A percentile compares a stretch with the other conserved stretches of the same genome.
phyloP scores from a whole-genome alignment of 108 stramenopile genomes.

The Nannochloropsis salina region DNA sequence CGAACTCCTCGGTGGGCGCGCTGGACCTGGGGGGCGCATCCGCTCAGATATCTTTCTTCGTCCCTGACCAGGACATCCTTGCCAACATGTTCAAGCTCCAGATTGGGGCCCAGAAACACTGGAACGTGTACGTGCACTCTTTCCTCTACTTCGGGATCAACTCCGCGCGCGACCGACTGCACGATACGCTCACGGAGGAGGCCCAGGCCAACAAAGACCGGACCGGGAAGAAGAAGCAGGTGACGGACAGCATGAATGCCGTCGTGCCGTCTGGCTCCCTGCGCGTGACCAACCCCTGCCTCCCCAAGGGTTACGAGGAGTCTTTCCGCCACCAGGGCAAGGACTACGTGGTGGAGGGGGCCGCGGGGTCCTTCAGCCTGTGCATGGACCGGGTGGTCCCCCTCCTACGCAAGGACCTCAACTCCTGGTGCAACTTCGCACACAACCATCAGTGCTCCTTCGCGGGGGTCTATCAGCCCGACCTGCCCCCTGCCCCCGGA shows the following conservation, averaged over 20 bases:
- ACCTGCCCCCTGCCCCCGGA: conserved; percentile 59
- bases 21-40: conserved; percentile 82
- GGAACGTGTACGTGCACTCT: conserved; percentile 82
- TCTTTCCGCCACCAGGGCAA: neutral
- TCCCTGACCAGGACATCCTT: conserved; percentile 66
- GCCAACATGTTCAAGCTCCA: conserved; percentile 76
- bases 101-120: conserved; percentile 67
- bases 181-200: conserved; percentile 26
- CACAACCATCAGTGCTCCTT: conserved; percentile 78
- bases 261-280: neutral
- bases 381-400: conserved; percentile 25
- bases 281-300: neutral
- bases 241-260: neutral
- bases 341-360: neutral
- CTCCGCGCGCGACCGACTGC: conserved; percentile 46
- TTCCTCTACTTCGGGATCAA: conserved; percentile 79
- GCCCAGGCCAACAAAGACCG: neutral
- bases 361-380: neutral
- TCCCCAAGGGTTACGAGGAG: neutral
- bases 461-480: conserved; percentile 82
- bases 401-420: conserved; percentile 46
- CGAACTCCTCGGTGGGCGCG: conserved; percentile 67
- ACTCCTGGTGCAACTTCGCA: conserved; percentile 74
- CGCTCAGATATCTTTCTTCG: conserved; percentile 73
- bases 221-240: neutral